Base-by-base conservation (phyloP, 2,329 filamentous ascomycete genomes). In the Pleochaeta shiraiana region DNA sequence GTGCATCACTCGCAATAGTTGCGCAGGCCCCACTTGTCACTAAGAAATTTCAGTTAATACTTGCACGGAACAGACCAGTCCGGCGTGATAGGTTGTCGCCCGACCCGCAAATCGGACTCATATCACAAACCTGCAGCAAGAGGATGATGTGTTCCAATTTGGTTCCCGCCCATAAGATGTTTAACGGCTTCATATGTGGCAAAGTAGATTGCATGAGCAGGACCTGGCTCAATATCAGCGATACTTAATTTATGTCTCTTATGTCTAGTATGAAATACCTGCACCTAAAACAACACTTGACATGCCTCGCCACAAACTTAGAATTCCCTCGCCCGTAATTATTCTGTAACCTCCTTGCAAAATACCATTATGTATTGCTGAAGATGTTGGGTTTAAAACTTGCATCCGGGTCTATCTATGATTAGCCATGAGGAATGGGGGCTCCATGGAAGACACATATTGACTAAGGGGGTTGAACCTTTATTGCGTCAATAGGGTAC, bases 131-230 rank as follows among this genome's bases (percentile, higher is more conserved):
- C 90, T 72, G 92, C 91, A 75, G 93, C 93, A 64, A 97, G 78
- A 33, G 92, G 92, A 74, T 98, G 92, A 73, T 98, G 92, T 64
- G 86, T 85, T 66, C 89, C 90, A 66, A 81, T 84, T 73, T 87
- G 84, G 73, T 97, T 97, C 60, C 92, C 93, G 65, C 93, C 93
- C 79, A 95, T 93, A 55, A 91, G 77, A 72, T 98, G 91, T 79
- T 98, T 98, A 67, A 97, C 91, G 66, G 89, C 84, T 78, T 98
- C 93, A 75, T 97, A 98, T 47, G 93, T 97, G 64, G 91, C 92
- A 76, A 98, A 98, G 75, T 98, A 97, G 65, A 98, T 90, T 55
- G 93, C 93, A 73, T 98, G 93, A 67, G 93, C 93, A 70, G 93
- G 93, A 69, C 92, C 92, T 95, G 71, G 70, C 63, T 21, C 68